Evolutionary conservation across 169 alveolate genomes (phyloP).

Genomic region (Amoebophrya sp.): DNA sequence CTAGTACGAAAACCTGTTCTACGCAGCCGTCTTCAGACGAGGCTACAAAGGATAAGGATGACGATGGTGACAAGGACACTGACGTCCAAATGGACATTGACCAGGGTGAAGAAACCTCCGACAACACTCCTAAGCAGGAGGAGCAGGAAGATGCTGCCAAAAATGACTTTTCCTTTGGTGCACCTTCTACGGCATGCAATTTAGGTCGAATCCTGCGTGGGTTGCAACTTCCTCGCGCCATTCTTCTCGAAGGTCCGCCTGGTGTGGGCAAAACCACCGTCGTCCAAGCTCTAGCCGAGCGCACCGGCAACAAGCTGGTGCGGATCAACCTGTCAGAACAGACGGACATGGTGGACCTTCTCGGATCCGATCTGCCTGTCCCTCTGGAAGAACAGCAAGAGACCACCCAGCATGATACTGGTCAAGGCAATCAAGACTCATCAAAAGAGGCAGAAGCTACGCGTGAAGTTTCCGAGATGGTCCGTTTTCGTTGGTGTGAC

Average conservation of each 20-base stretch:
- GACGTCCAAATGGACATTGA: not conserved
- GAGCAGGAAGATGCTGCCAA: not conserved
- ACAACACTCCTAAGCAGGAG: not conserved
- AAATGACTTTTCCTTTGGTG: slow-evolving; percentile 67
- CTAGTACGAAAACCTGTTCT: not conserved
- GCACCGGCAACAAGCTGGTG: slow-evolving; percentile 69
- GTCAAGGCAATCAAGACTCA: not conserved
- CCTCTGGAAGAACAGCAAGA: slow-evolving; percentile 36
- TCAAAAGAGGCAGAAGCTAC: not conserved
- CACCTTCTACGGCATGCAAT: slow-evolving; percentile 77
- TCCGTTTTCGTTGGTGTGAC: slow-evolving; percentile 83
- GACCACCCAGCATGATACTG: slow-evolving; percentile 27
- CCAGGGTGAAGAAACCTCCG: not conserved
- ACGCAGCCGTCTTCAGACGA: too few relatives aligned
- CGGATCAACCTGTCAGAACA: slow-evolving; percentile 91
- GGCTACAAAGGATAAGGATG: too few relatives aligned
- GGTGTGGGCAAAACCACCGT: slow-evolving; percentile 98
- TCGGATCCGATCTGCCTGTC: slow-evolving; percentile 79
- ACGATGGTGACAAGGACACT: not conserved
- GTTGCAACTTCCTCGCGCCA: slow-evolving; percentile 74
- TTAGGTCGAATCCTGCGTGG: slow-evolving; percentile 80
- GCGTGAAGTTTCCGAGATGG: not conserved
- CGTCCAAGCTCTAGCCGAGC: slow-evolving; percentile 77
- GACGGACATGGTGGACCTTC: slow-evolving; percentile 81
- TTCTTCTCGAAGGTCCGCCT: slow-evolving; percentile 97